Evolutionary conservation across 1,139 yeast genomes (phyloP).

Genomic region (Kurtzmaniella natalensis): DNA sequence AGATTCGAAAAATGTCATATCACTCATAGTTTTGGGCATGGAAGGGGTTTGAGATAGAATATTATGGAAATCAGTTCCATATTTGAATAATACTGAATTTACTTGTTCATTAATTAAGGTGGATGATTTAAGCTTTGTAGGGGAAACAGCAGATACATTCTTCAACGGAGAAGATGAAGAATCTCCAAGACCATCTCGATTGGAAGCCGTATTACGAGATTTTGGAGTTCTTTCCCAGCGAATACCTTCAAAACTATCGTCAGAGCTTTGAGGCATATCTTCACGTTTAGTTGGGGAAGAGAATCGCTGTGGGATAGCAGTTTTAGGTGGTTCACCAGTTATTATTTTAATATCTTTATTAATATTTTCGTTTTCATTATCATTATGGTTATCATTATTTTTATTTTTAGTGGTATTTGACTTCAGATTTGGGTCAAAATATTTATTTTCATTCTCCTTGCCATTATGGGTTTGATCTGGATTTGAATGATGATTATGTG

Average conservation of each 20-base stretch:
- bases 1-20: constrained; percentile 15
- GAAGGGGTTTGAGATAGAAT: constrained; percentile 22
- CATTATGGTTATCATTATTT: no score
- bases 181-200: constrained; percentile 8
- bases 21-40: constrained; percentile 24
- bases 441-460: no score
- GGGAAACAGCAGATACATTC: constrained; percentile 10
- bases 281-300: constrained; percentile 1
- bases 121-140: constrained; percentile 10
- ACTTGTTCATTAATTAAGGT: constrained; percentile 28
- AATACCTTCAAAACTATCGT: constrained; percentile 45
- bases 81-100: constrained; percentile 34
- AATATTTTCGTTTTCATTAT: no score
- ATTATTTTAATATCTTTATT: no score
- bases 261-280: constrained; percentile 31
- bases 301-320: constrained; percentile 2
- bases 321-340: no score
- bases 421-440: no score
- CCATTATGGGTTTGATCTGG: no score
- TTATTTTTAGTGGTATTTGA: no score
- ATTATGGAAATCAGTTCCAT: constrained; percentile 30
- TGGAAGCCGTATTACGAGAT: constrained; percentile 21
- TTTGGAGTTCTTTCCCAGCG: constrained; percentile 27
- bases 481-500: neutral
- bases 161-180: constrained; percentile 35